Percentiles rank a stretch among this genome's conserved stretches.
These are phyloP conservation scores for Mrakia blollopis DNA, from an alignment of 768 basidiomycete species.

Conservation along the genomic window DNA sequence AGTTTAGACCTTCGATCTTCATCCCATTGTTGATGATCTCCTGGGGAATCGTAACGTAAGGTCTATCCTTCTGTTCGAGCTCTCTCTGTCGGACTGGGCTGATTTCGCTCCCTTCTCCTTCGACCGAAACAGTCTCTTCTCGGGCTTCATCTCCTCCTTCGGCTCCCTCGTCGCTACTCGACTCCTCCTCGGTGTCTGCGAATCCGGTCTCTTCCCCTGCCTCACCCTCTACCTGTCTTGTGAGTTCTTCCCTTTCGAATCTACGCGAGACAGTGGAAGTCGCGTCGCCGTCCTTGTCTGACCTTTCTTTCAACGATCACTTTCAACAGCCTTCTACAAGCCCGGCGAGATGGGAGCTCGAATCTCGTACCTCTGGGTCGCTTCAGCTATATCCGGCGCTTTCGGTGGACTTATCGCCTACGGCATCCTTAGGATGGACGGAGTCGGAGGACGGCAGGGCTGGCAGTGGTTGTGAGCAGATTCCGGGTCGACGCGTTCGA, in stretches of 20 bases:
- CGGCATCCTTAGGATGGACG: constrained; percentile 60
- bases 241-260: too few relatives aligned
- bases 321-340: not conserved
- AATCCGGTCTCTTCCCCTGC: constrained; percentile 35
- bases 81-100: too few relatives aligned
- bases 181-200: constrained; percentile 35
- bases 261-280: too few relatives aligned
- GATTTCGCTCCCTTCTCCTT: too few relatives aligned
- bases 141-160: constrained; percentile 7
- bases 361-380: constrained; percentile 34
- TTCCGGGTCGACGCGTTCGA: not conserved
- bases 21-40: constrained; percentile 12
- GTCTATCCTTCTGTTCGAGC: too few relatives aligned
- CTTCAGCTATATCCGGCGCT: constrained; percentile 30
- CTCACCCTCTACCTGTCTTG: constrained; percentile 6
- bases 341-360: constrained; percentile 30
- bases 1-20: constrained; percentile 22
- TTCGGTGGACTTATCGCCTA: constrained; percentile 57
- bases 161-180: constrained; percentile 24
- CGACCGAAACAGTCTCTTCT: constrained; percentile 10
- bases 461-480: not conserved
- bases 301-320: not conserved
- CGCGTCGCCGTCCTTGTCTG: too few relatives aligned
- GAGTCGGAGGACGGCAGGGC: constrained; percentile 35
- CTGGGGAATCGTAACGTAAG: constrained; percentile 13